These are phyloP conservation scores for Umbelopsis isabellina DNA, from an alignment of 192 early-diverging fungal genomes.

Conservation along the genomic window DNA sequence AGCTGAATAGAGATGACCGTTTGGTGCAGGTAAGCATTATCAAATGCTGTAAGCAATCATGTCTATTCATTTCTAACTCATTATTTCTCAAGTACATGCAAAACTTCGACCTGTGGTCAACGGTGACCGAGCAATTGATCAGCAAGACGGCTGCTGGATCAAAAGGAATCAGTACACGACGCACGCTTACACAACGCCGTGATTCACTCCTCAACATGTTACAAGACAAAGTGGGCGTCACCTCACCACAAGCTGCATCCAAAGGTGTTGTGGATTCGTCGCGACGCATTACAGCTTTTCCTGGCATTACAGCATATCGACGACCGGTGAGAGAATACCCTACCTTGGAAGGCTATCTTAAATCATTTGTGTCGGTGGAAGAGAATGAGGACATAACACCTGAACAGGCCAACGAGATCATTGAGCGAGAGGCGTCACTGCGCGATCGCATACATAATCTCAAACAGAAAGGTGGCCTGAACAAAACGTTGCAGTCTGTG, in stretches of 20 bases:
- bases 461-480: conserved; percentile 50
- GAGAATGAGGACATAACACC: conserved; percentile 62
- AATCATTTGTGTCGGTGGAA: conserved; percentile 61
- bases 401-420: conserved; percentile 43
- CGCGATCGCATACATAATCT: conserved; percentile 48
- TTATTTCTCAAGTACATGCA: conserved; percentile 36
- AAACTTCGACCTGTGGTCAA: conserved; percentile 51
- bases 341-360: conserved; percentile 49
- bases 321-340: conserved; percentile 37
- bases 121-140: conserved; percentile 48
- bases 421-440: conserved; percentile 44
- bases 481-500: conserved; percentile 29
- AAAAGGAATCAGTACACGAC: conserved; percentile 47
- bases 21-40: conserved; percentile 50
- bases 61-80: background rate
- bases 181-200: conserved; percentile 44
- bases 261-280: conserved; percentile 16
- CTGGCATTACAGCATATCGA: conserved; percentile 19
- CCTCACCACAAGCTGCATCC: conserved; percentile 21
- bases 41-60: background rate
- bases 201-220: conserved; percentile 50
- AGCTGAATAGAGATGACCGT: conserved; percentile 56
- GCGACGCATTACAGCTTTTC: background rate
- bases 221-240: conserved; percentile 41
- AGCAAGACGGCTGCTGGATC: conserved; percentile 39